These are phyloP conservation scores for Xylariomycetidae sp. DNA, from an alignment of 2,329 filamentous ascomycete genomes.

Conservation along the genomic window DNA sequence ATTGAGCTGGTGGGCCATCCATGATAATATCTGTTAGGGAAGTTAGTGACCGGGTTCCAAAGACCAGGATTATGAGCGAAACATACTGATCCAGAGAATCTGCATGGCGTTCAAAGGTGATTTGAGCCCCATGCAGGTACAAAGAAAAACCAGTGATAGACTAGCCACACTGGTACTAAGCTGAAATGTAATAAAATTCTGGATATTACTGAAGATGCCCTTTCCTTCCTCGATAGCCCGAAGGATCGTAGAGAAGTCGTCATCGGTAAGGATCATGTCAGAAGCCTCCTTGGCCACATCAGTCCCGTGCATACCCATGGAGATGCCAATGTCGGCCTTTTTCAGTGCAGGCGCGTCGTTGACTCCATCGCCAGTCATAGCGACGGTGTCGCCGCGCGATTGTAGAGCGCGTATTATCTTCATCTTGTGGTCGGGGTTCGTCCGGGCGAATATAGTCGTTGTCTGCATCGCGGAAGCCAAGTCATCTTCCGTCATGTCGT, in stretches of 20 bases:
- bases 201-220: slow-evolving; percentile 98
- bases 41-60: slow-evolving; percentile 14
- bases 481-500: slow-evolving; percentile 81
- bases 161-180: slow-evolving; percentile 94
- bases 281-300: slow-evolving; percentile 95
- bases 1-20: slow-evolving; percentile 97
- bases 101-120: slow-evolving; percentile 99
- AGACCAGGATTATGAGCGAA: background rate
- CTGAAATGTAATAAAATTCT: slow-evolving; percentile 98
- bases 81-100: slow-evolving; percentile 98
- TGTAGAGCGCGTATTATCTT: slow-evolving; percentile 93
- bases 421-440: slow-evolving; percentile 95
- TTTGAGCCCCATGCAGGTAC: slow-evolving; percentile 87
- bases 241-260: slow-evolving; percentile 87
- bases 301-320: slow-evolving; percentile 91
- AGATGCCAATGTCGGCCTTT: slow-evolving; percentile 95
- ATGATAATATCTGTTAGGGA: slow-evolving; percentile 84
- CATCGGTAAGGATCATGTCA: slow-evolving; percentile 89
- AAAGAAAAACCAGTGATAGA: slow-evolving; percentile 83
- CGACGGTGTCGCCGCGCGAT: slow-evolving; percentile 89
- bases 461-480: slow-evolving; percentile 79
- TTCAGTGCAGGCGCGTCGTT: slow-evolving; percentile 97
- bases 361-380: slow-evolving; percentile 98
- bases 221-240: slow-evolving; percentile 98
- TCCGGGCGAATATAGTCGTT: slow-evolving; percentile 92